Base-by-base conservation (phyloP, 331 rosid species). In the Quercus lobata region DNA sequence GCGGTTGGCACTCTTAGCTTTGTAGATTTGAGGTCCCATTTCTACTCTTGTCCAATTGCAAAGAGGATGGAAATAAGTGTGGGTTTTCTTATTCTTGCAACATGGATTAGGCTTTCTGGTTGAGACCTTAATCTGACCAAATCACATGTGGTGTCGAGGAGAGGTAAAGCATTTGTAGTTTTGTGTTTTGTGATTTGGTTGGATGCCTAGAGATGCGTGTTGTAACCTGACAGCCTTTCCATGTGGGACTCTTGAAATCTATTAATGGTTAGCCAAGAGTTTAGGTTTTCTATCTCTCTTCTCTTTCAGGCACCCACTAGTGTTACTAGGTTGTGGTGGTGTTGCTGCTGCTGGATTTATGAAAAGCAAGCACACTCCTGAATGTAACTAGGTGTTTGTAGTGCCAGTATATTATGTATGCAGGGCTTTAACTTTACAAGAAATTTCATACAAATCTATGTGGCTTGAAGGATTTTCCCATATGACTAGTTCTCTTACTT, bases 401-500 rank as follows among this genome's bases (percentile, higher is more conserved):
- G 52, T 61, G 34, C 72, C 57, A 77, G 24, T 75, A 65, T 78
- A 82, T 60, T 69, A 1, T 55, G 82, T 66, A 54, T 54, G 57
- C 49, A 29, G 35, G 21, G 77, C 80, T 32, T 81, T 76, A 60
- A 81, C 73, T 81, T 79, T 77, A 19, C 75, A 74, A 30, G 82
- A 77, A 71, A 91, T 52, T 55, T 91, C 72, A 19, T 41, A 72
- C 78, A 81, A 72, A 76, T 77, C 62, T 66, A 80, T 46, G n/a
- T 80, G 84, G 81, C 80, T 69, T 5, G 85, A 83, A 74, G 90
- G 94, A 66, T 83, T 87, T 87, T 86, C 89, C 91, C 87, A 80
- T 76, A 77, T 76, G 73, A 85, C 54, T 35, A 92, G 80, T 35
- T 92, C 89, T 76, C 65, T 84, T 63, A 90, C 81, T 77, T 86